Base-by-base conservation (phyloP, 169 alveolate genomes). In the Cryptosporidium muris region DNA sequence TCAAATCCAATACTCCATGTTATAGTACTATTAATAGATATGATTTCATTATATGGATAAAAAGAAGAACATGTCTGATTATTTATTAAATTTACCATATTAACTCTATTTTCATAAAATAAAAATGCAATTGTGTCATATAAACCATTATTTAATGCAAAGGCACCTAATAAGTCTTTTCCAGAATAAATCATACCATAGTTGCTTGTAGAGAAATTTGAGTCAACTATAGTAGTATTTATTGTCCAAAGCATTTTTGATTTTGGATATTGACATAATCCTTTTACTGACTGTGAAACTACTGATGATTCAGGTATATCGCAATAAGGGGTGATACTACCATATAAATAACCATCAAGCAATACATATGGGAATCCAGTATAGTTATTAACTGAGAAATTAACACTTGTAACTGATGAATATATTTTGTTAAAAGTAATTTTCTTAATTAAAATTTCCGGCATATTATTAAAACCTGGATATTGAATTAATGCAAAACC, bases 281-380 rank as follows among this genome's bases (percentile, higher is more conserved):
- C 85, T 16, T 60, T 74, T 11, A 60, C 60, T 2, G 85, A 66
- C 52, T 74, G 85, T n/a, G 54, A 58, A 4, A 60, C 63, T 8
- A 74, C 63, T 4, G 85, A 56, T n/a, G 85, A 58, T 37, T 74
- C 68, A 36, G 54, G 74, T 40, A 74, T 68, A 11, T 52, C 62
- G 45, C 85, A 74, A 36, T 74, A 74, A 34, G 14, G 40, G 11
- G 85, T 74, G n/a, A 74, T 37, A 42, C 74, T 58, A 6, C 74
- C 54, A 48, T 74, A 68, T 47, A 74, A 38, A 52, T 74, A 74
- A 36, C 85, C 85, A 60, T 74, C 60, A 47, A 74, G 37, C 4
- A 74, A 58, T 43, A 74, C 62, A 47, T 58, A 74, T 42, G 85
- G 85, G 37, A 58, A 58, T 3, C 85, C 85, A n/a, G 54, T 66